phyloP scores from a whole-genome alignment of 352 stramenopile species.

The Phytophthora brassicae region DNA sequence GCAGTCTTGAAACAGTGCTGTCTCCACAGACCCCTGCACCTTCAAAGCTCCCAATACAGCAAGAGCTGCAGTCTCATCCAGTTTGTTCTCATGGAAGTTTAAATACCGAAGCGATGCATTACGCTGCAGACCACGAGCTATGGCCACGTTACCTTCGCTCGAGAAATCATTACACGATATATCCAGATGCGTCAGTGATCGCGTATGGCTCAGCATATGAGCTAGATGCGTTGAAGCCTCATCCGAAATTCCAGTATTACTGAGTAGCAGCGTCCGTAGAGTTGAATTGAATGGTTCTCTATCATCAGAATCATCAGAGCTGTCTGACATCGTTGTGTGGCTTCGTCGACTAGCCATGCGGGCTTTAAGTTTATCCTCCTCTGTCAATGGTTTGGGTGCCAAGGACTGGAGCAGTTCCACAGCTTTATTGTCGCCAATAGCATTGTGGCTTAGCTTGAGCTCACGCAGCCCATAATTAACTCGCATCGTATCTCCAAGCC shows the following conservation, averaged over 20 bases:
- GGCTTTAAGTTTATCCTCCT: slow-evolving; percentile 60
- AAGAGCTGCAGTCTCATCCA: slow-evolving; percentile 41
- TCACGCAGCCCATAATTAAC: slow-evolving; percentile 49
- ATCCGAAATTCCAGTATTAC: slow-evolving; percentile 61
- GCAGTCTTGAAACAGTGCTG: slow-evolving; percentile 54
- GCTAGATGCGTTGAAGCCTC: slow-evolving; percentile 45
- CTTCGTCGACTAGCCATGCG: slow-evolving; percentile 35
- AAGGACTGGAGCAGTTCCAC: slow-evolving; percentile 55
- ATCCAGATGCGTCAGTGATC: slow-evolving; percentile 56
- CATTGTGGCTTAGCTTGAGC: slow-evolving; percentile 71
- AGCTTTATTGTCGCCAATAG: slow-evolving; percentile 55
- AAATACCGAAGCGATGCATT: slow-evolving; percentile 53
- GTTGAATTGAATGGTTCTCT: slow-evolving; percentile 60
- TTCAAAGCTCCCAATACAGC: slow-evolving; percentile 40
- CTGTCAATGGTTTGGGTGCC: slow-evolving; percentile 36
- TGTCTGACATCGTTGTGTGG: slow-evolving; percentile 22
- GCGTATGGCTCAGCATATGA: slow-evolving; percentile 49
- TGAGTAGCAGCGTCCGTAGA: slow-evolving; percentile 54
- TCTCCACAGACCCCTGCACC: slow-evolving; percentile 43
- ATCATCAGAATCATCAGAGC: slow-evolving; percentile 14
- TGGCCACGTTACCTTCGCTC: slow-evolving; percentile 31
- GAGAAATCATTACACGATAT: slow-evolving; percentile 53
- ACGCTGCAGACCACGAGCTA: slow-evolving; percentile 47
- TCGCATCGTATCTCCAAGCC: slow-evolving; percentile 62
- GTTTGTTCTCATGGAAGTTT: slow-evolving; percentile 63